Evolutionary conservation across 2,329 filamentous ascomycete species (phyloP).

Genomic region (Pyrenochaeta sp.): DNA sequence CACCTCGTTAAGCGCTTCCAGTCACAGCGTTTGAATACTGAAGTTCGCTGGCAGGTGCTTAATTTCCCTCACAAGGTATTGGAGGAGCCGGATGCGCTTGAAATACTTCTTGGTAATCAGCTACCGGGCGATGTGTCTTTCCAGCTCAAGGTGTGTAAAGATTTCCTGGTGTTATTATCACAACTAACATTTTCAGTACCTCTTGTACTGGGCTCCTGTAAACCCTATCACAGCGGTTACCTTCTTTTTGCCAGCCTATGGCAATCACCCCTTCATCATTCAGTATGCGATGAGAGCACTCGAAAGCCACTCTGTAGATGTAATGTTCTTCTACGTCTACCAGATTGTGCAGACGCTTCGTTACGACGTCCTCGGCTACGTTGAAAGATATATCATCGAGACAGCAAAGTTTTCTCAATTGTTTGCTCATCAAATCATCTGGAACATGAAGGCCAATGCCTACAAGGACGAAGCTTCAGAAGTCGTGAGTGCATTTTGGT

Average conservation of each 20-base stretch:
- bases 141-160: conserved; percentile 77
- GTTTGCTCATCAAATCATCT: conserved; percentile 99
- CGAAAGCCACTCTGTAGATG: conserved; percentile 93
- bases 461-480: conserved; percentile 96
- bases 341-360: conserved; percentile 96
- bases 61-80: conserved; percentile 86
- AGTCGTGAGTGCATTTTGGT: conserved; percentile 65
- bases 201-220: conserved; percentile 91
- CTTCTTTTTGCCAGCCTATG: conserved; percentile 90
- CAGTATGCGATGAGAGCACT: conserved; percentile 97
- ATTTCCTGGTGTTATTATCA: neutral
- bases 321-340: conserved; percentile 98
- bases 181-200: conserved; percentile 61
- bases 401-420: conserved; percentile 97
- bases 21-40: conserved; percentile 73
- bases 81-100: conserved; percentile 80
- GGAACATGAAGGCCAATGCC: conserved; percentile 99
- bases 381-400: conserved; percentile 95
- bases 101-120: conserved; percentile 78
- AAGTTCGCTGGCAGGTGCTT: conserved; percentile 81
- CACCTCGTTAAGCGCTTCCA: conserved; percentile 83
- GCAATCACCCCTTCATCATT: conserved; percentile 89
- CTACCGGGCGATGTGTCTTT: conserved; percentile 81
- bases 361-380: conserved; percentile 92
- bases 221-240: conserved; percentile 94